Evolutionary conservation across 2,329 filamentous ascomycete species (phyloP).

Genomic region (Ceratocystis huliohia): DNA sequence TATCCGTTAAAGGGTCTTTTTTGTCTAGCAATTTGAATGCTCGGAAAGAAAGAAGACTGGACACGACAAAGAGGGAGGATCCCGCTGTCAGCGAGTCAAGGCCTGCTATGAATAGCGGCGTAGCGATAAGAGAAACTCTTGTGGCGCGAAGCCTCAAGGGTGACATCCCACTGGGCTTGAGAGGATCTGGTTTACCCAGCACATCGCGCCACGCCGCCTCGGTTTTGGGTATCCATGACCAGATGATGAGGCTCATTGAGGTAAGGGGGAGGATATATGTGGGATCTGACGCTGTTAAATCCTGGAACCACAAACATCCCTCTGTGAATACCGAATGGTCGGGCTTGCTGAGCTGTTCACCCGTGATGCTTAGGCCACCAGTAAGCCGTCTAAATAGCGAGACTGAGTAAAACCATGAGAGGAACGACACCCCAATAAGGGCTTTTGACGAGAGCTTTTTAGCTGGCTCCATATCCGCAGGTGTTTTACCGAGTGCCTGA

Average conservation of each 20-base stretch:
- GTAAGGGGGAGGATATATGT: constrained; percentile 35
- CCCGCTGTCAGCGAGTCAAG: constrained; percentile 19
- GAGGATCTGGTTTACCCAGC: constrained; percentile 15
- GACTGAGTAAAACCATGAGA: constrained; percentile 21
- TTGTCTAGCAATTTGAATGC: constrained; percentile 7
- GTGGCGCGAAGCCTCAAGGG: constrained; percentile 5
- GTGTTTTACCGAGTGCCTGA: constrained; percentile 5
- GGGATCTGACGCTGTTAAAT: constrained; percentile 41
- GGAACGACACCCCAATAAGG: constrained; percentile 9
- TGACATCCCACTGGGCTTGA: constrained; percentile 21
- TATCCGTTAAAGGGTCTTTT: constrained; percentile 16
- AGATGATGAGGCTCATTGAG: constrained; percentile 13
- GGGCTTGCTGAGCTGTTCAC: constrained; percentile 24
- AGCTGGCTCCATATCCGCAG: constrained; percentile 21
- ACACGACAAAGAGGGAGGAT: constrained; percentile 18
- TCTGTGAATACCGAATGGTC: constrained; percentile 36
- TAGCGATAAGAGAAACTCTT: constrained; percentile 15
- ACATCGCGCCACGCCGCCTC: constrained; percentile 17
- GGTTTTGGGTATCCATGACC: constrained; percentile 17
- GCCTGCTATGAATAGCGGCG: constrained; percentile 14
- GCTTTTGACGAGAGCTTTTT: constrained; percentile 24
- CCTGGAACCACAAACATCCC: constrained; percentile 43
- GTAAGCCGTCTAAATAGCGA: constrained; percentile 24
- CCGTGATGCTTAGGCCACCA: constrained; percentile 21
- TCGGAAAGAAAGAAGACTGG: constrained; percentile 14